Percentiles rank a stretch among this genome's conserved stretches.
phyloP scores from a whole-genome alignment of 2,329 filamentous ascomycete genomes.

The Penicillium freii region DNA sequence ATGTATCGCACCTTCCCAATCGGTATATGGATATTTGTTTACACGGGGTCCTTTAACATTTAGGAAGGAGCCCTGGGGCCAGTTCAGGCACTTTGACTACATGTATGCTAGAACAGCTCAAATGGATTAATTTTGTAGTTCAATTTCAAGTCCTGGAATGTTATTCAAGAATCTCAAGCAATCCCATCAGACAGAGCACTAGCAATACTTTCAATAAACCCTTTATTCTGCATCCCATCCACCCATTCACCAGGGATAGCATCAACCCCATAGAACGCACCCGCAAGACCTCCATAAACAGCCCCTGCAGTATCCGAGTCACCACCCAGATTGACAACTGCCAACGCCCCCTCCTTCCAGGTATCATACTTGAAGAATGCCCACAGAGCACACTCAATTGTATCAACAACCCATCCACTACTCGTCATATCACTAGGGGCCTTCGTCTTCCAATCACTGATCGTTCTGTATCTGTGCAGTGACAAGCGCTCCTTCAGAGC shows the following conservation, averaged over 20 bases:
- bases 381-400: constrained; percentile 45
- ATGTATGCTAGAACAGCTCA: not conserved
- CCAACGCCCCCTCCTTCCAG: constrained; percentile 41
- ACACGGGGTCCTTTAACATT: not conserved
- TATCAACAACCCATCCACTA: constrained; percentile 45
- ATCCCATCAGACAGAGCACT: not conserved
- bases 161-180: not conserved
- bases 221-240: constrained; percentile 26
- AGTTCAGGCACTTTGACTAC: not conserved
- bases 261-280: constrained; percentile 42
- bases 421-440: constrained; percentile 29
- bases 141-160: not conserved
- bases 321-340: constrained; percentile 44
- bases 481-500: constrained; percentile 11
- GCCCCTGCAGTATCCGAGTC: constrained; percentile 48
- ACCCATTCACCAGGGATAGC: constrained; percentile 35
- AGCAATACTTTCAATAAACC: constrained; percentile 20
- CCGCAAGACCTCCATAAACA: constrained; percentile 46
- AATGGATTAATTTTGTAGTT: not conserved
- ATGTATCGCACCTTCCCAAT: not conserved
- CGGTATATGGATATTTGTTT: not conserved
- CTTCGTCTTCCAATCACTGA: constrained; percentile 30
- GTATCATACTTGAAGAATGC: constrained; percentile 41
- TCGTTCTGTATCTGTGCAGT: constrained; percentile 9
- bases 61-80: not conserved